Evolutionary conservation across 73 alveolate genomes (phyloP).

Genomic region (Loxodes magnus): DNA sequence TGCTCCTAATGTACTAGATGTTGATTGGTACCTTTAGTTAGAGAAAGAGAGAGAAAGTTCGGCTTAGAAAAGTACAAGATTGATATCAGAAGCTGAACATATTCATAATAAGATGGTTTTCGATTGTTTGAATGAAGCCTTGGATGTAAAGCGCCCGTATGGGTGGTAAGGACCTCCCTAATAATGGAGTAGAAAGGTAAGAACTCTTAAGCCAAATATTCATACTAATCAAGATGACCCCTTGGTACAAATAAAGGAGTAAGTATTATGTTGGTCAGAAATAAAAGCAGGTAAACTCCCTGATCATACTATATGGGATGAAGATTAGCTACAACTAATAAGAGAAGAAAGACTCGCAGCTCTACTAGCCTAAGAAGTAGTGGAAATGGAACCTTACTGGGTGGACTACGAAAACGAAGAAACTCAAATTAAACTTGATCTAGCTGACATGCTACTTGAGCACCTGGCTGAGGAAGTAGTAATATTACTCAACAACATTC

Average conservation of each 20-base stretch:
- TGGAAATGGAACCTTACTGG: constrained; percentile 12
- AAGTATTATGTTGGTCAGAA: constrained; percentile 29
- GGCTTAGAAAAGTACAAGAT: constrained; percentile 24
- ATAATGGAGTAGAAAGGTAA: constrained; percentile 51
- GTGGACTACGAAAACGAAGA: constrained; percentile 22
- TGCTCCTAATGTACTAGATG: neutral
- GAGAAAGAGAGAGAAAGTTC: constrained; percentile 11
- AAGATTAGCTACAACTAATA: constrained; percentile 4
- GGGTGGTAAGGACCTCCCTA: constrained; percentile 73
- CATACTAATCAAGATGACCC: too few relatives aligned
- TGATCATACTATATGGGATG: too few relatives aligned
- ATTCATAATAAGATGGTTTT: constrained; percentile 71
- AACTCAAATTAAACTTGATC: constrained; percentile 22
- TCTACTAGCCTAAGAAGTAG: constrained; percentile 11
- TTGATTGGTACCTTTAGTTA: neutral
- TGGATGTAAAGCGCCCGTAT: constrained; percentile 68
- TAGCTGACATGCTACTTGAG: constrained; percentile 23
- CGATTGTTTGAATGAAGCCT: constrained; percentile 76
- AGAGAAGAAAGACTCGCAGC: constrained; percentile 21
- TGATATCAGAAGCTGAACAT: constrained; percentile 59
- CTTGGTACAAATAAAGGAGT: constrained; percentile 6
- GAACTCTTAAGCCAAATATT: too few relatives aligned
- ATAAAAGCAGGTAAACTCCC: constrained; percentile 28
- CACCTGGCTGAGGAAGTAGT: too few relatives aligned
- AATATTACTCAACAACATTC: too few relatives aligned